Percentiles rank a stretch among this genome's conserved stretches.
Conservation (phyloP, 495 filamentous ascomycete genomes). For the Tuber indicum region DNA sequence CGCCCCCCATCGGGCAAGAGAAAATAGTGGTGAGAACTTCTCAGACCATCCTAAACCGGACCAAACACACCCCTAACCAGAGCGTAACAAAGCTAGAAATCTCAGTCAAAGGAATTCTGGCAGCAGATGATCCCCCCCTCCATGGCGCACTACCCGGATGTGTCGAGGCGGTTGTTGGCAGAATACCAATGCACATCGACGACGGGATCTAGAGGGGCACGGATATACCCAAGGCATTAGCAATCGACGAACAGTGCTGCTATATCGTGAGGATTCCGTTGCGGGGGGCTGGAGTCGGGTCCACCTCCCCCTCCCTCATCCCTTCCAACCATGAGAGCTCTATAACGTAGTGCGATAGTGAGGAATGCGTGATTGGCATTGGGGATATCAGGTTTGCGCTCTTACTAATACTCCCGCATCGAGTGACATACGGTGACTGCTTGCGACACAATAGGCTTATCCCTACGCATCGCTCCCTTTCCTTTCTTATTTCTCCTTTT, state of each 20-base stretch:
- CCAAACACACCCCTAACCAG: too few species aligned
- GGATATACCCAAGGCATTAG: slow-evolving; percentile 82
- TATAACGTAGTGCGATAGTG: too few species aligned
- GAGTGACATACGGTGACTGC: too few species aligned
- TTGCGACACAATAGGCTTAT: too few species aligned
- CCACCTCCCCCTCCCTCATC: slow-evolving; percentile 12
- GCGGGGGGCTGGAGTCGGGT: slow-evolving; percentile 72
- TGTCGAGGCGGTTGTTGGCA: slow-evolving; percentile 43
- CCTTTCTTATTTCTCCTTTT: too few species aligned
- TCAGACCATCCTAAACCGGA: too few species aligned
- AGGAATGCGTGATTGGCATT: too few species aligned
- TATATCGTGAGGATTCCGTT: slow-evolving; percentile 76
- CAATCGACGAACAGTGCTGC: slow-evolving; percentile 78
- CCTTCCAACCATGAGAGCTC: slow-evolving; percentile 19
- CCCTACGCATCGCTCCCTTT: too few species aligned
- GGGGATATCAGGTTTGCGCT: too few species aligned
- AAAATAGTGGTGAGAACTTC: too few species aligned
- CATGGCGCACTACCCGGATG: slow-evolving; percentile 44
- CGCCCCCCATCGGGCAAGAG: too few species aligned
- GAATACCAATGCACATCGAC: slow-evolving; percentile 63
- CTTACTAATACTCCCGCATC: too few species aligned
- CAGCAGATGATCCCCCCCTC: slow-evolving; percentile 62
- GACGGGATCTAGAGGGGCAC: slow-evolving; percentile 83
- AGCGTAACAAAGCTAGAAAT: slow-evolving; percentile 50
- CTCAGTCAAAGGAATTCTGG: slow-evolving; percentile 83